Percentiles rank a stretch among this genome's conserved stretches.
Conservation (phyloP, 1,284 basidiomycete species). For the Trametes sp. region DNA sequence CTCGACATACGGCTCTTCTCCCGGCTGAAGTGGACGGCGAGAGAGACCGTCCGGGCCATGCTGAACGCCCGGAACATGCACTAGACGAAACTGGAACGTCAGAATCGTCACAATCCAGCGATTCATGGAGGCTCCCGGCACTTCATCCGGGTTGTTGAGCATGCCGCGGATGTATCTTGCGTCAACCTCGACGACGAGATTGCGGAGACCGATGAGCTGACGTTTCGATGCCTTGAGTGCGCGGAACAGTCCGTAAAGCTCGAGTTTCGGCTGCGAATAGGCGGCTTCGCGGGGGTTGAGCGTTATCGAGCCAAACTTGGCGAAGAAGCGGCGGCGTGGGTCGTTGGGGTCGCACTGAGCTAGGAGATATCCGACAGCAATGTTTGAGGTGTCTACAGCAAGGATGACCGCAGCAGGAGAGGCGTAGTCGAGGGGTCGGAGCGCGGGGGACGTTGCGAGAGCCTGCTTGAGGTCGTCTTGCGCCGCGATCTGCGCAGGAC, state of each 20-base stretch:
- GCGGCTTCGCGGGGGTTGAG: constrained; percentile 44
- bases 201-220: constrained; percentile 44
- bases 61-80: constrained; percentile 42
- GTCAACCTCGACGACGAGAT: constrained; percentile 49
- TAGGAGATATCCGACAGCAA: constrained; percentile 45
- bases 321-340: constrained; percentile 21
- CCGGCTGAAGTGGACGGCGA: constrained; percentile 30
- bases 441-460: constrained; percentile 29
- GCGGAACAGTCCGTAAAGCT: constrained; percentile 49
- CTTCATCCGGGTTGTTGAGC: constrained; percentile 50
- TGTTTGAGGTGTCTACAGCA: constrained; percentile 45
- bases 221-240: constrained; percentile 37
- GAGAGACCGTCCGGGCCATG: constrained; percentile 50
- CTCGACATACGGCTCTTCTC: constrained; percentile 36
- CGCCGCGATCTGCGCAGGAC: too few relatives aligned
- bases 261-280: constrained; percentile 52
- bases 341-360: constrained; percentile 38
- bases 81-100: constrained; percentile 45
- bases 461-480: constrained; percentile 38
- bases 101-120: constrained; percentile 50
- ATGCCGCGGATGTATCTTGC: constrained; percentile 52
- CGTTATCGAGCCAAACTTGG: constrained; percentile 43
- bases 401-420: constrained; percentile 45
- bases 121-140: constrained; percentile 47
- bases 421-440: constrained; percentile 59